These are phyloP conservation scores for Leishmania mexicana DNA, from an alignment of 208 protist genomes.

Conservation along the genomic window DNA sequence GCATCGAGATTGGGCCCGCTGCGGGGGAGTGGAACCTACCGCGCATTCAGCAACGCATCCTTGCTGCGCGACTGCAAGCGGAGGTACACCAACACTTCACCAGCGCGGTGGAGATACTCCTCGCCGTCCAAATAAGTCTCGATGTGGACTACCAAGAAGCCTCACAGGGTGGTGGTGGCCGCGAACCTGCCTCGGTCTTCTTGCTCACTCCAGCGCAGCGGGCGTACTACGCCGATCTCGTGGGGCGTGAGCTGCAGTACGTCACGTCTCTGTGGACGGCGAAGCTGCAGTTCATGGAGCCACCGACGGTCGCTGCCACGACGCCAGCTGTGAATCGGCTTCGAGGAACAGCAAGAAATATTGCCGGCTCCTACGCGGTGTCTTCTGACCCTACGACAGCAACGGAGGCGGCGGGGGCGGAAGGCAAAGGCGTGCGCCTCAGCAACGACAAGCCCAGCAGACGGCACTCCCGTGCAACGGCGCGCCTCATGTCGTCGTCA, in stretches of 20 bases:
- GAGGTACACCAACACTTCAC: slow-evolving; percentile 34
- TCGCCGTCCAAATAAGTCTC: slow-evolving; percentile 38
- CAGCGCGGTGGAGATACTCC: slow-evolving; percentile 32
- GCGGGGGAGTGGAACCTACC: slow-evolving; percentile 32
- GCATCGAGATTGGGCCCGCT: slow-evolving; percentile 31
- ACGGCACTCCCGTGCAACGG: not conserved
- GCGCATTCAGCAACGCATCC: slow-evolving; percentile 39
- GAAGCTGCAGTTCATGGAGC: slow-evolving; percentile 15
- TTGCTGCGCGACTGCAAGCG: slow-evolving; percentile 24
- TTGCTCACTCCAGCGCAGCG: slow-evolving; percentile 21
- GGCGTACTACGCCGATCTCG: slow-evolving; percentile 26
- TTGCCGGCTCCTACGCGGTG: not conserved
- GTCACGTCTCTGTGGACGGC: slow-evolving; percentile 30
- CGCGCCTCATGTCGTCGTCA: not conserved
- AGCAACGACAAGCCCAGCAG: not conserved
- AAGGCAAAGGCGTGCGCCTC: not conserved
- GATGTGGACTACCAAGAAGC: slow-evolving; percentile 30
- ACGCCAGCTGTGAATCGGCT: not conserved
- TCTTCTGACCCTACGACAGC: not conserved
- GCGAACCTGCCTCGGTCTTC: not conserved
- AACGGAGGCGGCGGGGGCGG: not conserved
- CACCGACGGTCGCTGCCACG: too few relatives aligned
- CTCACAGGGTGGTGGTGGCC: not conserved
- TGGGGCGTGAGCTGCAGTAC: slow-evolving; percentile 33
- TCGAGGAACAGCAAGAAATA: not conserved